Conservation (phyloP, 345 rosid genomes). For the Stellera chamaejasme region DNA sequence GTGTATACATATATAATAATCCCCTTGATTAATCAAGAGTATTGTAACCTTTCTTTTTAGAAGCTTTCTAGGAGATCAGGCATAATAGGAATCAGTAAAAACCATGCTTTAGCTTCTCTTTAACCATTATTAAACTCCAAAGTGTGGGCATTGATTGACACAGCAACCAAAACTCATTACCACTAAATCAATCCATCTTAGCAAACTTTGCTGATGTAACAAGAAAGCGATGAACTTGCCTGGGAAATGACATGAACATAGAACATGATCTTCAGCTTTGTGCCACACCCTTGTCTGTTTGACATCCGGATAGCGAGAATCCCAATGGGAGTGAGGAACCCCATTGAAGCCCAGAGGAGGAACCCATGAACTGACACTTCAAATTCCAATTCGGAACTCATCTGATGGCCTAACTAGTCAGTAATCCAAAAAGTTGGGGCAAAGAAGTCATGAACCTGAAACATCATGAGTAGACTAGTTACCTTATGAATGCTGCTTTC, state of each 20-base stretch:
- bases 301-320: slow-evolving; percentile 66
- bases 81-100: slow-evolving; percentile 4
- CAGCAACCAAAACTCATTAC: too few species aligned
- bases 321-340: slow-evolving; percentile 76
- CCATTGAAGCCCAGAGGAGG: slow-evolving; percentile 84
- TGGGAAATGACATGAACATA: slow-evolving; percentile 65
- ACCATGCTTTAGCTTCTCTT: slow-evolving; percentile 3
- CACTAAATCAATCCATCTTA: neutral
- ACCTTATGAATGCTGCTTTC: slow-evolving; percentile 20
- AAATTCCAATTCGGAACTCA: slow-evolving; percentile 38
- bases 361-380: slow-evolving; percentile 68
- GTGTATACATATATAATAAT: slow-evolving; percentile 18
- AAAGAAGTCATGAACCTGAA: neutral
- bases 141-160: slow-evolving; percentile 9
- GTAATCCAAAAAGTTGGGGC: neutral
- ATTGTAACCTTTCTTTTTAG: neutral
- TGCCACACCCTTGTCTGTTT: slow-evolving; percentile 41
- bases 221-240: slow-evolving; percentile 33
- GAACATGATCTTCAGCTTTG: slow-evolving; percentile 41
- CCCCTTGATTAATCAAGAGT: slow-evolving; percentile 8
- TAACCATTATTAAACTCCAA: slow-evolving; percentile 15
- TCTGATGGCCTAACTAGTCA: slow-evolving; percentile 17
- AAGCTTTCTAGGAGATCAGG: slow-evolving; percentile 10
- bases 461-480: neutral
- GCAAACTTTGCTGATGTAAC: neutral